A percentile compares a stretch with the other conserved stretches of the same genome.
Conservation (phyloP, 306 rosid genomes). For the Lathyrus oleraceus region DNA sequence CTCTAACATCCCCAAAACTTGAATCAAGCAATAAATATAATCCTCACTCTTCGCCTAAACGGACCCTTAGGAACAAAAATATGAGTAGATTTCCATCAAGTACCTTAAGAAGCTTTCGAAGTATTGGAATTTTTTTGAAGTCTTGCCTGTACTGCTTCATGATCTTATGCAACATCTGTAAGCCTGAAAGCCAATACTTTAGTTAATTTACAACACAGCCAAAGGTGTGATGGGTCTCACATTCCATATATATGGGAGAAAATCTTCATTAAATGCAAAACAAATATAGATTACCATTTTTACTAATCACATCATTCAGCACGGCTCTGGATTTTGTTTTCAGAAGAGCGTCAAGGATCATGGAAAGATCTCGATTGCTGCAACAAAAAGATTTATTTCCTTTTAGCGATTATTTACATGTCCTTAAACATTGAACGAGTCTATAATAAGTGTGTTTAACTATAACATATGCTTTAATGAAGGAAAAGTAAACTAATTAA, state of each 20-base stretch:
- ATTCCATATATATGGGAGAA: not conserved
- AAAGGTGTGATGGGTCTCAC: conserved; percentile 17
- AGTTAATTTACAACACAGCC: conserved; percentile 35
- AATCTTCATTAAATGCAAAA: not conserved
- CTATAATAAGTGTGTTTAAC: conserved; percentile 14
- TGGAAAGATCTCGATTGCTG: conserved; percentile 99
- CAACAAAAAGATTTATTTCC: conserved; percentile 35
- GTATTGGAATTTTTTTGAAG: conserved; percentile 96
- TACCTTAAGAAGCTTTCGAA: conserved; percentile 98
- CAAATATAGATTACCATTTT: conserved; percentile 67
- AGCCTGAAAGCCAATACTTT: conserved; percentile 54
- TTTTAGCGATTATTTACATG: conserved; percentile 24
- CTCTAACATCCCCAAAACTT: not conserved
- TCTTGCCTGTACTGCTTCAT: conserved; percentile 86
- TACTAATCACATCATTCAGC: conserved; percentile 79
- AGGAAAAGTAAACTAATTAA: conserved; percentile 16
- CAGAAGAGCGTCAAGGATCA: conserved; percentile 95
- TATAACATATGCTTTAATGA: conserved; percentile 6
- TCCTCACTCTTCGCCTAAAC: not conserved
- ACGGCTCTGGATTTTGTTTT: conserved; percentile 92
- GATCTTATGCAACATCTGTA: conserved; percentile 95
- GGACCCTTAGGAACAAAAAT: conserved; percentile 11
- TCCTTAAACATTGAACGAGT: conserved; percentile 26
- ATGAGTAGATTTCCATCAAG: conserved; percentile 21
- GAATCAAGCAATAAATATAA: not conserved